Percentiles rank a stretch among this genome's conserved stretches.
Conservation (phyloP, 768 basidiomycete genomes). For the Sporobolomyces roseus region DNA sequence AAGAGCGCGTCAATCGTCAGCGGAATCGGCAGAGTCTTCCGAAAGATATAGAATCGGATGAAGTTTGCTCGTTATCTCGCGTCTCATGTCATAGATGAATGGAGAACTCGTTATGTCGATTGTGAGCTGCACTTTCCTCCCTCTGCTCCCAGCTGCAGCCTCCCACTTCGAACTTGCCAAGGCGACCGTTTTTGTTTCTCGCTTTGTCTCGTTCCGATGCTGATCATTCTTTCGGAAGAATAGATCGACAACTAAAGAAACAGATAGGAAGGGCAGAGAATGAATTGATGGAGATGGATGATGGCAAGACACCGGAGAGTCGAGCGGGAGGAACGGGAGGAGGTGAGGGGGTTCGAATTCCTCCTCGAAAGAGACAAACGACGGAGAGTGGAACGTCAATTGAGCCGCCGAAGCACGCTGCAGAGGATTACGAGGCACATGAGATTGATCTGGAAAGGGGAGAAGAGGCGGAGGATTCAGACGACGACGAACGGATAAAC, state of each 20-base stretch:
- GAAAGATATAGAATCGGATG: constrained; percentile 7
- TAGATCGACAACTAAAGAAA: constrained; percentile 39
- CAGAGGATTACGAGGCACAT: not conserved
- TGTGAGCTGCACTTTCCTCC: constrained; percentile 10
- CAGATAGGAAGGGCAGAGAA: constrained; percentile 26
- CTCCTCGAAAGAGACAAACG: constrained; percentile 9
- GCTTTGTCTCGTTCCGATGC: not conserved
- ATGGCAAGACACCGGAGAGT: too few species aligned
- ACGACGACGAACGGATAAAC: not conserved
- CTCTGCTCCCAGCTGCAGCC: too few species aligned
- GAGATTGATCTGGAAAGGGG: constrained; percentile 25
- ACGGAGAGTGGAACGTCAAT: not conserved
- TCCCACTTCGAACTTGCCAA: too few species aligned
- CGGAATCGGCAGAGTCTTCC: too few species aligned
- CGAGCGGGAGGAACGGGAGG: not conserved
- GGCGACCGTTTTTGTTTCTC: not conserved
- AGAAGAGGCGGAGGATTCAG: not conserved
- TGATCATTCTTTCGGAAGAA: not conserved
- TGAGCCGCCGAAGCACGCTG: not conserved
- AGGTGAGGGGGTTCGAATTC: not conserved
- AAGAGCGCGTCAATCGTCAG: not conserved
- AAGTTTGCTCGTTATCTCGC: constrained; percentile 34
- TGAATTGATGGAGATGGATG: constrained; percentile 27
- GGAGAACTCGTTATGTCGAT: constrained; percentile 25
- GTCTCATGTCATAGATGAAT: constrained; percentile 31